Evolutionary conservation across 805 yeast species (phyloP).

Genomic region (Yamadazyma philogaea): DNA sequence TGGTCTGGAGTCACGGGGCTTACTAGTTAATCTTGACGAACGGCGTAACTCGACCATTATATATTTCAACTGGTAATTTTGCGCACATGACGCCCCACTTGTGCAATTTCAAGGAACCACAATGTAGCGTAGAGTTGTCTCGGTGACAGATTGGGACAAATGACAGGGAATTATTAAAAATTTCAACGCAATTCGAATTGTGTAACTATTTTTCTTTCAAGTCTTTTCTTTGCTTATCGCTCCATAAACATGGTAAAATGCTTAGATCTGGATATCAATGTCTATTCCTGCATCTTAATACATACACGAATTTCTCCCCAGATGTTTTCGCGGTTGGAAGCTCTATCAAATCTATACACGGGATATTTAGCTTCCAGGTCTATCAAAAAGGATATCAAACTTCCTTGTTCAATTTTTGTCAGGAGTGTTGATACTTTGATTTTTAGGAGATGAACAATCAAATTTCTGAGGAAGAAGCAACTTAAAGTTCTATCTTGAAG

Average conservation of each 20-base stretch:
- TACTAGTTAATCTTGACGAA: constrained; percentile 28
- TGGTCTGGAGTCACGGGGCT: constrained; percentile 12
- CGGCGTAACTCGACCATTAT: constrained; percentile 39
- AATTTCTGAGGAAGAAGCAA: too few relatives aligned
- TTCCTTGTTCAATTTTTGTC: neutral
- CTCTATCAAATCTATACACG: neutral
- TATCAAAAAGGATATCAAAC: neutral
- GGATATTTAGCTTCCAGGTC: neutral
- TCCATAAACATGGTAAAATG: neutral
- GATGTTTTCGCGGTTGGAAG: constrained; percentile 1
- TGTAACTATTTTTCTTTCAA: too few relatives aligned
- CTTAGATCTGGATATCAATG: neutral
- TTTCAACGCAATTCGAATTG: too few relatives aligned
- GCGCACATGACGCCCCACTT: constrained; percentile 2
- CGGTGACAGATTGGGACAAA: neutral
- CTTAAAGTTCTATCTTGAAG: too few relatives aligned
- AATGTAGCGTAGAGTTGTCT: neutral
- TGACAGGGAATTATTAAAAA: neutral
- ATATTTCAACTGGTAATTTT: neutral
- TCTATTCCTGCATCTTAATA: neutral
- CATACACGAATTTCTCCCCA: too few relatives aligned
- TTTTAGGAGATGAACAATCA: too few relatives aligned
- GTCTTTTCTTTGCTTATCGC: too few relatives aligned
- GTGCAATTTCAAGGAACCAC: constrained; percentile 3
- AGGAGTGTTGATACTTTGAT: neutral